Percentiles rank a stretch among this genome's conserved stretches.
phyloP scores from a whole-genome alignment of 2,329 filamentous ascomycete genomes.

The Trichoderma sp. region DNA sequence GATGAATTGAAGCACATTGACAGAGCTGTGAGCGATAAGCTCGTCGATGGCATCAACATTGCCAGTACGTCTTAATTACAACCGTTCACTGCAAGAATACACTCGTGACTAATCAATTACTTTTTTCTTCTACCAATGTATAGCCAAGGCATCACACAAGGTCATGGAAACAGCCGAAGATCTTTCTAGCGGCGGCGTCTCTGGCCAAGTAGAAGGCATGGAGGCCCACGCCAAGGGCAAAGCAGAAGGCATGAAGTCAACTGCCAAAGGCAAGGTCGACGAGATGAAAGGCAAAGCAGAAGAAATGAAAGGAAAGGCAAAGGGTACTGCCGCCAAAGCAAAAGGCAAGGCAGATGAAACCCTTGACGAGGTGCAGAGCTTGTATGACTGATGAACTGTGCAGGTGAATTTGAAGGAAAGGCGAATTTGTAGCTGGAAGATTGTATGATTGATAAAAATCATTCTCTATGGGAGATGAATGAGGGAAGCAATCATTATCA shows the following conservation, averaged over 20 bases:
- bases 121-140: neutral
- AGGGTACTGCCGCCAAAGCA: slow-evolving; percentile 39
- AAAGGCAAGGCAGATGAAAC: slow-evolving; percentile 46
- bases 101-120: neutral
- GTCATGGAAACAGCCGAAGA: slow-evolving; percentile 45
- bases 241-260: slow-evolving; percentile 30
- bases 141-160: slow-evolving; percentile 44
- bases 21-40: slow-evolving; percentile 57
- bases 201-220: slow-evolving; percentile 35
- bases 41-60: slow-evolving; percentile 59
- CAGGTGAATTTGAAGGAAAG: neutral
- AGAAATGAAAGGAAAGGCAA: slow-evolving; percentile 41
- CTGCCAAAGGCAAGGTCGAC: slow-evolving; percentile 37
- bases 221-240: slow-evolving; percentile 38
- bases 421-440: neutral
- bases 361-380: slow-evolving; percentile 40
- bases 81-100: neutral
- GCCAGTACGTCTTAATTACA: slow-evolving; percentile 44
- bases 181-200: slow-evolving; percentile 33
- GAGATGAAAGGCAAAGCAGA: slow-evolving; percentile 39
- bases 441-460: neutral
- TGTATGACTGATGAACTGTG: slow-evolving; percentile 23
- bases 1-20: slow-evolving; percentile 59
- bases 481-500: neutral
- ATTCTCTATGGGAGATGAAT: neutral